Evolutionary conservation across 176 grass and related monocot genomes (phyloP), one percentile per base, ranked within the genome.

Genomic region (Ampelocalamus luodianensis): DNA sequence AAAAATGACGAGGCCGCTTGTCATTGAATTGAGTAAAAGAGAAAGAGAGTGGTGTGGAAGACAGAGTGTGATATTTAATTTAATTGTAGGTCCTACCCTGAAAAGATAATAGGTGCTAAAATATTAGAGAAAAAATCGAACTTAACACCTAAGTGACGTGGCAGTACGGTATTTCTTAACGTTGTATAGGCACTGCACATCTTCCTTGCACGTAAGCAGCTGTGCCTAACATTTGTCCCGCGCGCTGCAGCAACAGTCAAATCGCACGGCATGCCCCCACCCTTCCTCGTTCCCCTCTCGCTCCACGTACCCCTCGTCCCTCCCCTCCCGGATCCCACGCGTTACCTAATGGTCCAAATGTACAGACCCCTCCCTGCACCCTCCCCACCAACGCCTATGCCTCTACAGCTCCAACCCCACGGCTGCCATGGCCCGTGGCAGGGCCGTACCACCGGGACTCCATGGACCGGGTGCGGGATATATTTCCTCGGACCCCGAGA

Each of bases 281-380:
- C 34, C 77, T 20, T 29, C 69, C 82, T 10, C 22, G 27, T 5
- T 20, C n/a, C 45, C 6, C 42, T 11, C 14, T 1, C 18, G 1
- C 67, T 60, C 89, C 89, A 90, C 89, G 89, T 87, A 87, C 0
- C 58, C 66, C 45, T 2, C 11, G 0, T 16, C 22, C 46, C 10
- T 6, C 84, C 22, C 59, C 14, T 18, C 3, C 0, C 0, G 55
- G 83, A 14, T 0, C 83, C 88, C 83, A 86, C 66, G 7, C 32
- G 13, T 3, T 17, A 70, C 78, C 55, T 14, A 1, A 32, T 64
- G 83, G 45, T 58, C 79, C 79, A 48, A 5, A 44, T 72, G 1
- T 1, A 3, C 13, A 0, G 0, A 5, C 0, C 0, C 1, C 14
- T 1, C 1, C 73, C 3, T 60, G 22, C 38, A 23, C 55, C 20